Conservation (phyloP, 2,329 filamentous ascomycete genomes). For the Chlorencoelia australis region DNA sequence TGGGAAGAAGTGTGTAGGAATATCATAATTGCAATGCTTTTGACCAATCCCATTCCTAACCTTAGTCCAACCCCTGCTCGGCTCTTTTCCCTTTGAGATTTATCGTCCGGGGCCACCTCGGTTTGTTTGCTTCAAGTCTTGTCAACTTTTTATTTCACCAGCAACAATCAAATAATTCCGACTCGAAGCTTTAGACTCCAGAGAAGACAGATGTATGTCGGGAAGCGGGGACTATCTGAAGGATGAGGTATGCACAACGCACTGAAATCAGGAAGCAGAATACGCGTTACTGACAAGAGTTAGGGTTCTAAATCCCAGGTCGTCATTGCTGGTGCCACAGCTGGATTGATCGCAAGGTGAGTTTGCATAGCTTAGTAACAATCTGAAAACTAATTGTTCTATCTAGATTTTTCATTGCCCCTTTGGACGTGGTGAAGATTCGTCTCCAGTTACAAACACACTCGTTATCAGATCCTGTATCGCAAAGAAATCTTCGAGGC, state of each 20-base stretch:
- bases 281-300: slow-evolving; percentile 5
- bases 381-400: slow-evolving; percentile 3
- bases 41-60: too few relatives aligned
- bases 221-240: slow-evolving; percentile 29
- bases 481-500: slow-evolving; percentile 38
- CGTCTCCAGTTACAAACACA: slow-evolving; percentile 88
- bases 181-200: slow-evolving; percentile 1
- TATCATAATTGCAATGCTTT: too few relatives aligned
- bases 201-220: slow-evolving; percentile 15
- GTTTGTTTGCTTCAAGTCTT: too few relatives aligned
- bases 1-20: too few relatives aligned
- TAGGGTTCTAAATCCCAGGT: slow-evolving; percentile 59
- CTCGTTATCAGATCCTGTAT: slow-evolving; percentile 60
- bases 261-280: not conserved
- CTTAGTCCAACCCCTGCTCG: too few relatives aligned
- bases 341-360: slow-evolving; percentile 80
- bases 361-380: not conserved
- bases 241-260: slow-evolving; percentile 16
- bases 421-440: slow-evolving; percentile 97
- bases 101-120: too few relatives aligned
- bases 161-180: not conserved
- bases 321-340: slow-evolving; percentile 54
- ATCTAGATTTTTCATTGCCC: slow-evolving; percentile 77
- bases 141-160: not conserved
- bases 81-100: too few relatives aligned